Percentiles rank a stretch among this genome's conserved stretches.
Conservation (phyloP, 139 green algal species). For the Chlamydomonas incerta region DNA sequence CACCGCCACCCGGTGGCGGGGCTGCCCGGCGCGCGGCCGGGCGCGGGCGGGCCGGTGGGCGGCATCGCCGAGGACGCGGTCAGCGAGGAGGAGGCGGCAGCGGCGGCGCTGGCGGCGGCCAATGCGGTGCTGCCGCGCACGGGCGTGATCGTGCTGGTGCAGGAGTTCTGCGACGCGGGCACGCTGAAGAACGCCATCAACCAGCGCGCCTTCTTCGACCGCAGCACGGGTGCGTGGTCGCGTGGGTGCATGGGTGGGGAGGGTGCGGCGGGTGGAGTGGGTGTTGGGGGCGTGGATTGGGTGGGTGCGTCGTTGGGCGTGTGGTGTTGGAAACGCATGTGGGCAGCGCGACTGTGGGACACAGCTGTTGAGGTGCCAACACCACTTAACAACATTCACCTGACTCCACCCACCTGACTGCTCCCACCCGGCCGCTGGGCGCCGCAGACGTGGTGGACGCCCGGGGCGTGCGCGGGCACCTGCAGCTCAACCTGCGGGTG, state of each 20-base stretch:
- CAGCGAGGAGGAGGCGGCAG: background rate
- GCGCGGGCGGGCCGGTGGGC: background rate
- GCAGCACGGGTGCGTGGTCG: background rate
- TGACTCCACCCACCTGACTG: background rate
- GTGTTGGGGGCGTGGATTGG: background rate
- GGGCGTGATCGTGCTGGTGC: constrained; percentile 32
- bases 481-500: constrained; percentile 39
- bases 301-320: too few relatives aligned
- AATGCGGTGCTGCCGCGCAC: background rate
- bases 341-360: too few relatives aligned
- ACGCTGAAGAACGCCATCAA: constrained; percentile 30
- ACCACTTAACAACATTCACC: background rate
- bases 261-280: too few relatives aligned
- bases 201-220: constrained; percentile 20
- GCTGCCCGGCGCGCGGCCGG: background rate
- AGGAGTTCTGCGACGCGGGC: constrained; percentile 33
- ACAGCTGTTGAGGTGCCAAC: too few relatives aligned
- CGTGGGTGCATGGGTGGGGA: background rate
- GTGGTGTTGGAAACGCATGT: too few relatives aligned
- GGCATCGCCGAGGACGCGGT: background rate
- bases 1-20: background rate
- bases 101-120: too few relatives aligned
- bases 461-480: background rate
- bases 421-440: too few relatives aligned
- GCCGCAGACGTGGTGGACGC: background rate